Conservation (phyloP, 305 asterid genomes). For the Plantago coronopus region DNA sequence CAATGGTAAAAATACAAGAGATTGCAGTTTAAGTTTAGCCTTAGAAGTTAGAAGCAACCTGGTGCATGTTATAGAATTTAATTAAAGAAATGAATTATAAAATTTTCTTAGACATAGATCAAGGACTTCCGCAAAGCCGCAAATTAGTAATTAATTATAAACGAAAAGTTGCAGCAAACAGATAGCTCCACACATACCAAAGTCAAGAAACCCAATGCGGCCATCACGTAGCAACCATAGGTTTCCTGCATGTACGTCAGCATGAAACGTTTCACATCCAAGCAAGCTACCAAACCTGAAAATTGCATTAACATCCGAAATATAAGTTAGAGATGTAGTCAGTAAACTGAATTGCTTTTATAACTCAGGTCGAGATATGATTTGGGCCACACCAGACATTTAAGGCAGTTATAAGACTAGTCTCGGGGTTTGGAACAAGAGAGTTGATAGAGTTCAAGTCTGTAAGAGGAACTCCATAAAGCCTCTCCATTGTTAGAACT, state of each 20-base stretch:
- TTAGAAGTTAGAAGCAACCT: not conserved
- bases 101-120: not conserved
- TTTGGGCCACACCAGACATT: slow-evolving; percentile 72
- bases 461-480: slow-evolving; percentile 95
- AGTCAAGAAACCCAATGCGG: slow-evolving; percentile 97
- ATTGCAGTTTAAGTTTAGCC: not conserved
- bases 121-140: not conserved
- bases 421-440: slow-evolving; percentile 80
- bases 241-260: slow-evolving; percentile 98
- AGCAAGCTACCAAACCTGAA: slow-evolving; percentile 96
- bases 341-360: slow-evolving; percentile 12
- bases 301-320: slow-evolving; percentile 3
- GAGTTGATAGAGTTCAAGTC: slow-evolving; percentile 85
- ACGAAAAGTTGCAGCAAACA: not conserved
- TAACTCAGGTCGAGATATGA: slow-evolving; percentile 14
- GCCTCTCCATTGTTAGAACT: slow-evolving; percentile 92
- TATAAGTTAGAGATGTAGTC: slow-evolving; percentile 12
- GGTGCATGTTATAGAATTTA: not conserved
- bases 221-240: slow-evolving; percentile 95
- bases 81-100: too few species aligned
- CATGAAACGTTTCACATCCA: slow-evolving; percentile 89
- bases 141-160: slow-evolving; percentile 7
- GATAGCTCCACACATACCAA: slow-evolving; percentile 44
- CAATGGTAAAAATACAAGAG: not conserved
- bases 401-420: slow-evolving; percentile 87